Base-by-base conservation (phyloP, 345 rosid species). In the Eucalyptus caleyi region DNA sequence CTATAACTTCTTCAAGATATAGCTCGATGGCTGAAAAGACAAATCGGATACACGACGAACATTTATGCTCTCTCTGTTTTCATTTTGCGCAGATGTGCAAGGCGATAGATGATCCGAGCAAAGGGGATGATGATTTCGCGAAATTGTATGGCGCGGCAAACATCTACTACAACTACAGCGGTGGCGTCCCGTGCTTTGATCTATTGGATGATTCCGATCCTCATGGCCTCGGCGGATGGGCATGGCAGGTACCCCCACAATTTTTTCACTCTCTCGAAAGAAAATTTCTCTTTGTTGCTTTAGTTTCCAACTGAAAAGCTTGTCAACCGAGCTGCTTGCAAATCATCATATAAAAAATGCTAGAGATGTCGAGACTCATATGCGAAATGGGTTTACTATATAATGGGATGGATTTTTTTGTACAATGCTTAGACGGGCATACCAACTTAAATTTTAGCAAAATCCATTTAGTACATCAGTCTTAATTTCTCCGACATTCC, bases 121-220 rank as follows among this genome's bases (percentile, higher is more conserved):
- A 91, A 1, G 95, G 94, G 24, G 92, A 90, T 32, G 93, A 94
- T 85, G 93, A 92, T 16, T 93, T 94, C 9, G 94, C 90, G 7
- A 95, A 95, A 90, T 77, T 95, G 90, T 86, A 94, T 44, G 93
- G 91, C 65, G 96, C 95, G 5, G 96, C 94, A 9, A 93, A 88
- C 87, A 83, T 95, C 9, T 95, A 93, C 89, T 93, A 94, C 90
- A 95, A 95, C 92, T 91, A 89, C 90, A 91, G 49, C 42, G 96
- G 96, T 53, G 81, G 82, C 5, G 90, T 93, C 89, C 87, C 92
- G 59, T 95, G 97, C 90, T 95, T 93, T 6, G 87, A 93, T 93
- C 92, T 90, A 69, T 4, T 69, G 42, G 87, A 82, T 59, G 30
- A 90, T 69, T 90, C 95, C 11, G 95, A 94, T 89, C 93, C 96